Conservation (phyloP, 352 stramenopile genomes). For the Blastocystis sp. region DNA sequence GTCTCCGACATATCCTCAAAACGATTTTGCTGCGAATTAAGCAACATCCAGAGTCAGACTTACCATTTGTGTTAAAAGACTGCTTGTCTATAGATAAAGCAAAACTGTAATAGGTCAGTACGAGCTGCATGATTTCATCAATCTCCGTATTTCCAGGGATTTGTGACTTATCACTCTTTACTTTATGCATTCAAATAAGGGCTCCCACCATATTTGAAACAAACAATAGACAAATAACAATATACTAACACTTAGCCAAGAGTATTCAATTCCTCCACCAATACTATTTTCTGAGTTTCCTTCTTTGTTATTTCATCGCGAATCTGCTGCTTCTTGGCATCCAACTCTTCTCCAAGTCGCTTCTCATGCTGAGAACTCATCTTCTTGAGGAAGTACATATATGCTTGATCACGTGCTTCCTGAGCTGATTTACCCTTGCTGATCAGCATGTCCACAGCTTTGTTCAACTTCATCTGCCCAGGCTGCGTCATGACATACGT, state of each 20-base stretch:
- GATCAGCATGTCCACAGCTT: neutral
- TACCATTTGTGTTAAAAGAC: constrained; percentile 19
- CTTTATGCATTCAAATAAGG: neutral
- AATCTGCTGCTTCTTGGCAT: neutral
- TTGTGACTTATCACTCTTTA: neutral
- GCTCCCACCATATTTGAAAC: neutral
- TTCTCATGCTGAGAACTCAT: neutral
- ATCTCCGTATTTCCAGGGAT: neutral
- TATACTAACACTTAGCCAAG: neutral
- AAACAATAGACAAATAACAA: constrained; percentile 16
- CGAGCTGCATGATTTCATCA: neutral
- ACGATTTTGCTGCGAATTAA: neutral
- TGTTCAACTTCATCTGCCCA: neutral
- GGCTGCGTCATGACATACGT: neutral
- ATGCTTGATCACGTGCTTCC: neutral
- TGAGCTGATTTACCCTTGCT: neutral
- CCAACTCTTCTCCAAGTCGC: neutral
- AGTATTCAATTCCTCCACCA: neutral
- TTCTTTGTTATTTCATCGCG: neutral
- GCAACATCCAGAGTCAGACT: neutral
- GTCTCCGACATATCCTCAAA: constrained; percentile 47
- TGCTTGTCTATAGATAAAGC: neutral
- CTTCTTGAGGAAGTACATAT: neutral
- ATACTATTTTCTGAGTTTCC: neutral
- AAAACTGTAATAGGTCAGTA: neutral